Base-by-base conservation (phyloP, 768 basidiomycete species). In the Gelatoporia subvermispora region DNA sequence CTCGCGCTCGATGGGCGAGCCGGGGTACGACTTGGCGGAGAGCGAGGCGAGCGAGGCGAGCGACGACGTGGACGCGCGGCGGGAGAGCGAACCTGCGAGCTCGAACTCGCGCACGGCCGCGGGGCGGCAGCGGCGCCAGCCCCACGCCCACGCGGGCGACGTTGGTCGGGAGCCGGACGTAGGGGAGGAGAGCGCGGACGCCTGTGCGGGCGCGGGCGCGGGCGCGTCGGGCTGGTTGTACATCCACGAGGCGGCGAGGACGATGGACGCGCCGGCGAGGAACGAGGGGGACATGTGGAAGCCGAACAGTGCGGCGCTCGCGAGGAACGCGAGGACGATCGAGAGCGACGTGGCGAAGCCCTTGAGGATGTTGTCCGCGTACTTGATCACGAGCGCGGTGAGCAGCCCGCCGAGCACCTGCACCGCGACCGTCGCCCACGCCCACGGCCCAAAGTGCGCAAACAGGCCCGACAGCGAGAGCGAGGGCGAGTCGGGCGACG, bases 281-380 rank as follows among this genome's bases (percentile, higher is more conserved):
- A 98, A 98, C 0, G 88, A 82, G 50, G 83, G 73, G 2, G 93
- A 88, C 67, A 97, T 85, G 43, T 77, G 77, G 74, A 94, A 93
- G 65, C 88, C 73, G 76, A 98, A 97, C 34, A 97, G 81, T 18
- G 82, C 82, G 45, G 96, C 85, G 4, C 89, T 93, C 2, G 88
- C 93, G 48, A 93, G 74, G 79, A 96, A 98, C 21, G 93, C 93
- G 52, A 97, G 81, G 61, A 97, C 84, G 65, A 97, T 97, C 68
- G 86, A 88, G 52, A 98, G 74, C 54, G 86, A 89, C 3, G 95
- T 97, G 10, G 95, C 95, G 61, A 98, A 97, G 28, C 95, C 95
- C 68, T 93, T 93, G 64, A 88, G 73, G 54, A 87, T 88, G 67
- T 93, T 94, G 65, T 91, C 90, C 41, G 88, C 84, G 65, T 94